These are phyloP conservation scores for Diaporthe nobilis DNA, from an alignment of 2,329 filamentous ascomycete species.

Conservation along the genomic window DNA sequence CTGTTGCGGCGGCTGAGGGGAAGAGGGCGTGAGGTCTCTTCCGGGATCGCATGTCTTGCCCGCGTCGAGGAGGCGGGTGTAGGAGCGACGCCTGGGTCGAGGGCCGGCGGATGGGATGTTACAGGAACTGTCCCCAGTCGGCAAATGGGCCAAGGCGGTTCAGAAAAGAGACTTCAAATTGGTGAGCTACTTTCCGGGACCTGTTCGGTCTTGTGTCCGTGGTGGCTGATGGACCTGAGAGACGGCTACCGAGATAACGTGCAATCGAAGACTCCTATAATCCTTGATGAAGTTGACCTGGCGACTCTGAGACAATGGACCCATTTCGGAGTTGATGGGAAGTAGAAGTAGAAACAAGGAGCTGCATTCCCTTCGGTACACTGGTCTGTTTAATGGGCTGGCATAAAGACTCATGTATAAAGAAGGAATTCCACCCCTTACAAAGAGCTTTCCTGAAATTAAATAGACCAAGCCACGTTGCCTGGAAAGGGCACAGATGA, in stretches of 20 bases:
- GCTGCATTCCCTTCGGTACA: too few species aligned
- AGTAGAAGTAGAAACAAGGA: too few species aligned
- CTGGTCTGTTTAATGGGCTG: neutral
- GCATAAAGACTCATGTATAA: neutral
- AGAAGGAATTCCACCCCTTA: neutral
- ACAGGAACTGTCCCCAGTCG: neutral
- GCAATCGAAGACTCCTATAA: neutral
- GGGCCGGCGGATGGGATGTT: neutral
- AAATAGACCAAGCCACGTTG: too few species aligned
- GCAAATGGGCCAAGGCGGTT: neutral
- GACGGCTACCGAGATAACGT: neutral
- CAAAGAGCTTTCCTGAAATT: neutral
- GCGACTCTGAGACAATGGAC: neutral
- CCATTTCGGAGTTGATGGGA: neutral
- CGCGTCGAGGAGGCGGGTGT: neutral
- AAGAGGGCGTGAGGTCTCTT: neutral
- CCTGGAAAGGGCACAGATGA: neutral
- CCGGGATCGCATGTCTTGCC: too few species aligned
- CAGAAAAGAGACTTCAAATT: too few species aligned
- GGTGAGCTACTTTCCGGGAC: neutral
- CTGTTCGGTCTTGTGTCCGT: neutral
- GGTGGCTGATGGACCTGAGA: neutral
- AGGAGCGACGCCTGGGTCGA: neutral
- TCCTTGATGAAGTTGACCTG: neutral
- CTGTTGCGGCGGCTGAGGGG: constrained; percentile 21